Base-by-base conservation (phyloP, 2,329 filamentous ascomycete species). In the Coniella vitis region DNA sequence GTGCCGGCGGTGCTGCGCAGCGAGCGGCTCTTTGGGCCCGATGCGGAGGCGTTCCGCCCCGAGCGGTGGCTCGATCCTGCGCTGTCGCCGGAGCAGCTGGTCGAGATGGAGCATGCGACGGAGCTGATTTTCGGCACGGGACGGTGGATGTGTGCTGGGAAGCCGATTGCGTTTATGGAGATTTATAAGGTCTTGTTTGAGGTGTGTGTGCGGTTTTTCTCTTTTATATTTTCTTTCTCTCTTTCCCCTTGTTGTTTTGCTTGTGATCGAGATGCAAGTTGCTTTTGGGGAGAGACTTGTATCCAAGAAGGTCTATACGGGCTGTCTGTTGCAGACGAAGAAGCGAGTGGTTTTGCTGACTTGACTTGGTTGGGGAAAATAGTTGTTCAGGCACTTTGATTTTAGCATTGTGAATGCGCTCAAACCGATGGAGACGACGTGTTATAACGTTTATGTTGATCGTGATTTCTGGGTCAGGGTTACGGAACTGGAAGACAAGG, bases 1-100 rank as follows among this genome's bases (percentile, higher is more conserved):
- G 34, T 74, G 10, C 84, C 83, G 62, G 83, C 79, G 0, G 78
- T 84, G 54, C 80, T 84, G 63, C 80, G 79, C 60, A 73, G 69
- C 38, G 69, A 68, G 31, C 69, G 72, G 38, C 76, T 84, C 58
- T 85, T 81, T 78, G 69, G 69, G 4, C 50, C 56, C 4, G 73
- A 78, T 49, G 67, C 69, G 0, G 61, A 67, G 4, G 56, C 64
- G 3, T 77, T 75, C 58, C 64, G 69, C 1, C 74, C 74, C 0
- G 74, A 76, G 59, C 61, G 74, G 14, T 78, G 73, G 72, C 55
- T 75, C 14, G 44, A 50, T 16, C 63, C 59, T 12, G 63, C 5
- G 25, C 25, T 29, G 70, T 31, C 63, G 62, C 37, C 7, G 7
- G 12, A 57, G 60, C 19, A 56, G 60, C 5, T 29, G 45, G 63